Base-by-base conservation (phyloP, 1,284 basidiomycete species). In the Hymenochaete sp. region DNA sequence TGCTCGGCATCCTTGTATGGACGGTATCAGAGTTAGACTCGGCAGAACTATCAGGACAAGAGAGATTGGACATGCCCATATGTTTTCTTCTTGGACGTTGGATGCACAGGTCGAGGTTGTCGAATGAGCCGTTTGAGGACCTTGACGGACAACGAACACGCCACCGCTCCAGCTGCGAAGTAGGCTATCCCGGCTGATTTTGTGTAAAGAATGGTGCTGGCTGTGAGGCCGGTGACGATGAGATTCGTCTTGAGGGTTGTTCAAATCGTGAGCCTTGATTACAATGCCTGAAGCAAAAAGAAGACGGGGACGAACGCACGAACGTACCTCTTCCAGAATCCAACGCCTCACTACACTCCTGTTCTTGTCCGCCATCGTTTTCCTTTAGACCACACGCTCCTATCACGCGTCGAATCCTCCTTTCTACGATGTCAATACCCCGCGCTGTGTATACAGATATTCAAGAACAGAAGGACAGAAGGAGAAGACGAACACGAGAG, bases 1-100 rank as follows among this genome's bases (percentile, higher is more conserved):
- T 93, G 43, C 83, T 88, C 3, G 90, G 90, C 88, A 93, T 92
- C 2, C 87, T 57, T 58, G 3, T 52, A 47, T 8, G 44, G 11
- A 32, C 19, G 27, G 38, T 10, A 33, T 32, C 24, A 8, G 4
- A 11, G 49, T 37, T 16, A 37, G 52, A 47, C 42, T 38, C 6
- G 14, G 10, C 26, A 33, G 50, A 47, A 32, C 57, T 51, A 38
- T 14, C 14, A 13, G 16, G 4, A 13, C 38, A 29, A 32, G 6
- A 28, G 22, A 9, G 6, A n/a, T 6, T 11, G 19, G 44, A 16
- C 75, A 36, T 53, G 83, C 82, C 82, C 83, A 57, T 81, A 85
- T 3, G 73, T 67, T 40, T 66, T 67, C 57, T 79, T 84, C 43
- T 63, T 67, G 45, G 52, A 48, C 6, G 55, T 56, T 3, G 64